These are phyloP conservation scores for Rosa chinensis DNA, from an alignment of 306 rosid species.

Conservation along the genomic window DNA sequence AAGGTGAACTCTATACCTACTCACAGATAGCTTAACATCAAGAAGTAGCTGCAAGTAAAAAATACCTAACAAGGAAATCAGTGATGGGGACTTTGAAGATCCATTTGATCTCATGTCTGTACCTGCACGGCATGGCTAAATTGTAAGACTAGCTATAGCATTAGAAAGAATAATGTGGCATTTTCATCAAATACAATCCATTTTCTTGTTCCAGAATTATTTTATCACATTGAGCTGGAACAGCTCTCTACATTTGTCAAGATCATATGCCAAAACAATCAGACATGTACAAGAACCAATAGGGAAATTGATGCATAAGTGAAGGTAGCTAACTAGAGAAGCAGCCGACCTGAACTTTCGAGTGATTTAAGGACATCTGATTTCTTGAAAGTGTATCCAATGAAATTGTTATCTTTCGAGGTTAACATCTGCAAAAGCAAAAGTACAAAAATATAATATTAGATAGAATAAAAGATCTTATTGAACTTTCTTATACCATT, in stretches of 20 bases:
- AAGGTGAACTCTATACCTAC: background rate
- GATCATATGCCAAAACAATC: background rate
- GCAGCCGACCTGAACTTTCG: conserved; percentile 70
- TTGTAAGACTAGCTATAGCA: background rate
- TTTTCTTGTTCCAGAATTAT: background rate
- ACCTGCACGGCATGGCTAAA: conserved; percentile 43
- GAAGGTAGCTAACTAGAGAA: conserved; percentile 16
- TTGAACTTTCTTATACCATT: background rate
- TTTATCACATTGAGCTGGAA: background rate
- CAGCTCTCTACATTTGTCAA: background rate
- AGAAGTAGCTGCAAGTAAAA: background rate
- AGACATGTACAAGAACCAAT: background rate
- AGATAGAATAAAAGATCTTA: background rate
- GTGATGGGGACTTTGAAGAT: conserved; percentile 62
- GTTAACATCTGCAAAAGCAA: conserved; percentile 80
- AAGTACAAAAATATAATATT: background rate
- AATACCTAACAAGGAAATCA: conserved; percentile 90
- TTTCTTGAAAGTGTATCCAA: conserved; percentile 88
- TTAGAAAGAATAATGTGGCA: conserved; percentile 2
- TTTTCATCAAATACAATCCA: background rate
- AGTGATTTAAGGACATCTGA: conserved; percentile 81
- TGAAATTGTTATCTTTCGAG: conserved; percentile 93
- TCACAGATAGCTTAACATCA: background rate
- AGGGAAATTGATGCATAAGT: background rate
- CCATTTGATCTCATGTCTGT: conserved; percentile 60